Evolutionary conservation across 1,284 basidiomycete species (phyloP).

Genomic region (Leccinum fuscescens): DNA sequence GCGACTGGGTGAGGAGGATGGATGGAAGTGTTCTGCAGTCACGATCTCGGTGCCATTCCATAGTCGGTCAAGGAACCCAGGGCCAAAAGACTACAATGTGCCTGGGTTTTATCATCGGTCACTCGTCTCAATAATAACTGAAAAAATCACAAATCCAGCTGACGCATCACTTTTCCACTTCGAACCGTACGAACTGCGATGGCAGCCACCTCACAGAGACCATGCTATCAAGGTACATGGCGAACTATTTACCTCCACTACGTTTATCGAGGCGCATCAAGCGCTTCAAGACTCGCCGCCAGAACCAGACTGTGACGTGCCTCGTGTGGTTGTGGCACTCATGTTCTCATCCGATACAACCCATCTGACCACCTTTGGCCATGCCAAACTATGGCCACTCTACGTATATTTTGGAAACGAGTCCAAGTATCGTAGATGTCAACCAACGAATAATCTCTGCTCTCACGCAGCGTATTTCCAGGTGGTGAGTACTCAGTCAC

Average conservation of each 20-base stretch:
- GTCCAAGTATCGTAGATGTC: too few relatives aligned
- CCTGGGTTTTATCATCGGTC: not conserved
- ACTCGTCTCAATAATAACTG: too few relatives aligned
- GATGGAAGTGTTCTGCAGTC: not conserved
- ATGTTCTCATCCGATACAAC: not conserved
- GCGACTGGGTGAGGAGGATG: not conserved
- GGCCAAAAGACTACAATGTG: not conserved
- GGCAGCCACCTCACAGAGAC: too few relatives aligned
- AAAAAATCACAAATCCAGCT: too few relatives aligned
- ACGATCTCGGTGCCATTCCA: not conserved
- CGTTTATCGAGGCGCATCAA: not conserved
- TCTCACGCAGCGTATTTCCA: too few relatives aligned
- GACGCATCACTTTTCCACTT: too few relatives aligned
- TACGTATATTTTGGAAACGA: too few relatives aligned
- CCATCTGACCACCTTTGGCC: not conserved
- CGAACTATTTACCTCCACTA: too few relatives aligned
- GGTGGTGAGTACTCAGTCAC: too few relatives aligned
- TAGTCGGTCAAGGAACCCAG: not conserved
- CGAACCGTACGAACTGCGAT: too few relatives aligned
- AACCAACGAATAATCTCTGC: too few relatives aligned
- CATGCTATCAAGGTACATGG: too few relatives aligned
- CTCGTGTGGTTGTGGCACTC: not conserved
- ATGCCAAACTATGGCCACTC: not conserved
- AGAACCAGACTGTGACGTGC: not conserved
- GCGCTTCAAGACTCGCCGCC: not conserved